Base-by-base conservation (phyloP, 1,284 basidiomycete species). In the Malassezia obtusa region DNA sequence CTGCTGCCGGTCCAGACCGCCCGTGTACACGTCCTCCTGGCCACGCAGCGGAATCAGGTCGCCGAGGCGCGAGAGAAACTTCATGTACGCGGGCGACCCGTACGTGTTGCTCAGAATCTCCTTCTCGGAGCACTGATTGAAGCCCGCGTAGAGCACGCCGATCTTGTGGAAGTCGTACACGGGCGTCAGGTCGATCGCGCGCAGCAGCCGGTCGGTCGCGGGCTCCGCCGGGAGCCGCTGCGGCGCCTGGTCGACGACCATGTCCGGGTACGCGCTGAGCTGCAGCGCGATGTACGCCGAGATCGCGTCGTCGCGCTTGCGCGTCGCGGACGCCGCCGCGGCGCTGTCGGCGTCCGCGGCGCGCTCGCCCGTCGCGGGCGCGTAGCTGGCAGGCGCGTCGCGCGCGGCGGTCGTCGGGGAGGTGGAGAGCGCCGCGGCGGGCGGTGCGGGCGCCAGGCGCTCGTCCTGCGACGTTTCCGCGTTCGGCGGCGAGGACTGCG, bases 141-240 rank as follows among this genome's bases (percentile, higher is more conserved):
- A 87, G 0, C 86, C 92, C 38, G 92, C 92, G 70, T 96, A 99
- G 75, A 99, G 79, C 35, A 98, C 86, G 3, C 90, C 94, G 36
- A 98, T 86, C 76, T 94, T 92, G 77, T 95, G 88, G 1, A 89
- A 92, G 75, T 99, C 94, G 60, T 98, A 94, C 58, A 96, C 90
- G 0, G 91, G 90, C 48, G 87, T 86, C 38, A 82, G 79, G 67
- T 96, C 90, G 30, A 99, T 79, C 4, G 80, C 81, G 14, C 81
- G 79, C 62, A 91, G 79, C 3, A 82, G 76, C 32, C 88, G 82
- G 2, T 80, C 77, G 43, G 86, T 81, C 11, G 74, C 70, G 4
- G 77, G 75, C 45, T 78, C 77, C 28, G 77, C 71, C 4, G 79
- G 78, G 5, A 82, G 75, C 19, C 77, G 66, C 1, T 78, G 64